Conservation (phyloP, 805 yeast genomes). For the Saccharomyces jurei region DNA sequence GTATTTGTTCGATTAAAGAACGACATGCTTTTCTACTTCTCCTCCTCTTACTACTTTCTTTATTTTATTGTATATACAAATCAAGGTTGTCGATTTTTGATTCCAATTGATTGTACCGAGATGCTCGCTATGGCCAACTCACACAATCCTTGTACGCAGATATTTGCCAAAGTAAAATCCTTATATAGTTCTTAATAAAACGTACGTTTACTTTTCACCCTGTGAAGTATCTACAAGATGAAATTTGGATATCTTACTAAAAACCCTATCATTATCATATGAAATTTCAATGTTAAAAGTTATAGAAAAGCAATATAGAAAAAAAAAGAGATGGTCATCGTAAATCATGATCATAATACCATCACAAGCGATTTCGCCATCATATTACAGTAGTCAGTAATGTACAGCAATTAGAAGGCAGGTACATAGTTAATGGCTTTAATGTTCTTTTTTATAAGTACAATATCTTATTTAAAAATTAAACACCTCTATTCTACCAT, state of each 20-base stretch:
- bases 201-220: not conserved
- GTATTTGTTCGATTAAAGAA: slow-evolving; percentile 11
- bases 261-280: not conserved
- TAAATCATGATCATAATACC: not conserved
- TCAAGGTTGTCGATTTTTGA: not conserved
- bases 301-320: not conserved
- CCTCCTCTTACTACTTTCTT: not conserved
- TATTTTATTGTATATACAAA: not conserved
- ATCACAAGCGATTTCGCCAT: not conserved
- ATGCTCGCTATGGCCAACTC: not conserved
- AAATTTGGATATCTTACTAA: not conserved
- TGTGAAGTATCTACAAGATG: not conserved
- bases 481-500: not conserved
- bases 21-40: slow-evolving; percentile 12
- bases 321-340: not conserved
- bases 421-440: not conserved
- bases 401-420: not conserved
- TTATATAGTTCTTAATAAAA: not conserved
- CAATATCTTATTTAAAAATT: not conserved
- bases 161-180: not conserved
- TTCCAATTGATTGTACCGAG: not conserved
- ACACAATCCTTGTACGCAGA: not conserved
- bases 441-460: not conserved
- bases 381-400: not conserved
- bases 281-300: not conserved